Percentiles rank a stretch among this genome's conserved stretches.
These are phyloP conservation scores for Cladosporium austrohemisphaericum DNA, from an alignment of 2,329 filamentous ascomycete species.

Conservation along the genomic window DNA sequence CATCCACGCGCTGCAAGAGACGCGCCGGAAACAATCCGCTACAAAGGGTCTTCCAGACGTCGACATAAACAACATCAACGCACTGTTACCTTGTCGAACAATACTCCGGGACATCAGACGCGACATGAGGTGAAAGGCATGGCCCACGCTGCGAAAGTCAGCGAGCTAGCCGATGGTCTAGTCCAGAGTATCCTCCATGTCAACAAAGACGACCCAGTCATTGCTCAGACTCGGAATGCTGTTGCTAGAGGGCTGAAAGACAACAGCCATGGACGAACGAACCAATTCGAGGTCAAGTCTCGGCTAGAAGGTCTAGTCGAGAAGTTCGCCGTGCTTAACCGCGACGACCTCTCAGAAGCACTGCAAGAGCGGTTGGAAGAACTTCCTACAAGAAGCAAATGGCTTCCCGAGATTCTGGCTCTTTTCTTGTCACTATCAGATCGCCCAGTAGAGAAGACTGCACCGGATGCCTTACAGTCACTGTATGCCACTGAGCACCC, in stretches of 20 bases:
- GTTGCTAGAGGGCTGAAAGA: conserved; percentile 39
- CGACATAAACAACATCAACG: not conserved
- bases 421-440: conserved; percentile 79
- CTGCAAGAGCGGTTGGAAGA: conserved; percentile 57
- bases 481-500: conserved; percentile 21
- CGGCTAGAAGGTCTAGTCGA: conserved; percentile 62
- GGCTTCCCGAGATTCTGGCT: conserved; percentile 74
- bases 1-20: no score
- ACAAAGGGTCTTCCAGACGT: not conserved
- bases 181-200: conserved; percentile 61
- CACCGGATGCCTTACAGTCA: conserved; percentile 59
- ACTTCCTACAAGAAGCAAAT: conserved; percentile 57
- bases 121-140: conserved; percentile 43
- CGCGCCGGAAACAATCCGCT: not conserved
- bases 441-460: conserved; percentile 68
- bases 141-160: conserved; percentile 66
- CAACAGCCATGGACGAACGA: conserved; percentile 43
- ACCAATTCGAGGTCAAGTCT: conserved; percentile 47
- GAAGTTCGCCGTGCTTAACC: conserved; percentile 75
- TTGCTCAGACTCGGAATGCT: conserved; percentile 37
- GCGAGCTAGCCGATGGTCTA: conserved; percentile 65
- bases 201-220: conserved; percentile 23
- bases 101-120: not conserved
- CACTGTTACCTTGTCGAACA: no score
- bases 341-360: conserved; percentile 74